Evolutionary conservation across 1,284 basidiomycete species (phyloP), one percentile per base, ranked within the genome.

Genomic region (Apiotrichum brassicae): DNA sequence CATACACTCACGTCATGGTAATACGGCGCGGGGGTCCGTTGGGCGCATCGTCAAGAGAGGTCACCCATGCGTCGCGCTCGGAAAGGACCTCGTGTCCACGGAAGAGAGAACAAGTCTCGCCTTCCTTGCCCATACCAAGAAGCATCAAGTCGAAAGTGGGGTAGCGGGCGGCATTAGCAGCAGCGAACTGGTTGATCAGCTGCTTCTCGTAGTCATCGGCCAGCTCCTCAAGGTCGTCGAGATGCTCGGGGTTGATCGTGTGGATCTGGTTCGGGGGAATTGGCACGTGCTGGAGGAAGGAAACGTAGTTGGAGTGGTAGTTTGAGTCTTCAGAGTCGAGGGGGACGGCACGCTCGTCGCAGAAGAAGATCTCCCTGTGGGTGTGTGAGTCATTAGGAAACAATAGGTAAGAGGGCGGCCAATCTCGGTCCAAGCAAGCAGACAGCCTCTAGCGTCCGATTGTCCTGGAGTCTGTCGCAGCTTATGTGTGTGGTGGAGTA

Each of bases 31-130:
- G 77, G n/a, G 94, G 94, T 0, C 89, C 90, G 73, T 98, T 97
- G 34, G 94, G 94, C 46, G 85, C 86, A 75, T 97, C 90, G 44
- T 87, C 83, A 64, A 98, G 79, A 70, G 84, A 87, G 0, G 93
- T 93, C 14, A 98, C 87, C 94, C 94, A 98, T 48, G 89, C 80
- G 67, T 89, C 87, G 51, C 80, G 81, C 75, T 97, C 94, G 22
- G 76, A 65, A 32, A 98, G 80, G 36, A 97, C 80, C 48, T 81
- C 80, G 71, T 97, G 94, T 5, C 81, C 86, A 16, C 94, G 92
- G 81, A 98, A 98, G 57, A 98, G 83, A 13, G 87, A 92, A 60
- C 86, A 91, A 22, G 93, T 97, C 78, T 98, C 95, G 20, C 94
- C 94, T 68, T 97, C 94, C 6, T 87, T 85, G 19, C 92, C 92